Evolutionary conservation across 2,329 filamentous ascomycete genomes (phyloP).

Genomic region (Curvularia lunata): DNA sequence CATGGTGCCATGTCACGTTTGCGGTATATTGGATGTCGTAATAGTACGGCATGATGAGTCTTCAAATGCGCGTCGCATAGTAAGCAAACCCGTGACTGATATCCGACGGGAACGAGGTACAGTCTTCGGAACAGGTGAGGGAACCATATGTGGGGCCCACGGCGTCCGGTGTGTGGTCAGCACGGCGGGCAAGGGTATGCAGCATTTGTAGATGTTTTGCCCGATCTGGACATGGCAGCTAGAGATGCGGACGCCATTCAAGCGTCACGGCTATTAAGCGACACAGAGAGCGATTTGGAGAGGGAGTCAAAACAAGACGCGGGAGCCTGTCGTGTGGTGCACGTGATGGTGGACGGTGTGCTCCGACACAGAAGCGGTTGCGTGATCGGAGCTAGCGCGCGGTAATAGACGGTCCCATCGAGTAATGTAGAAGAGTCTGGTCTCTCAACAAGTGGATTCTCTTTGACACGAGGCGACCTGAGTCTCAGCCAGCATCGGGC

Average conservation of each 20-base stretch:
- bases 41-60: constrained; percentile 26
- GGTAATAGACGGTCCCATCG: constrained; percentile 21
- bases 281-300: constrained; percentile 33
- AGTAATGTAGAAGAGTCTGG: constrained; percentile 39
- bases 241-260: constrained; percentile 10
- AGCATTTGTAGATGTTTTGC: constrained; percentile 29
- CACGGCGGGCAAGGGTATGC: constrained; percentile 18
- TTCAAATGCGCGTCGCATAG: constrained; percentile 25
- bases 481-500: constrained; percentile 24
- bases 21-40: constrained; percentile 22
- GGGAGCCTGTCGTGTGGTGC: not conserved
- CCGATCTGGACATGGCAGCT: constrained; percentile 18
- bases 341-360: constrained; percentile 15
- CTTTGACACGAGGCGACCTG: constrained; percentile 28
- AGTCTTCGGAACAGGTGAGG: constrained; percentile 6
- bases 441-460: constrained; percentile 37
- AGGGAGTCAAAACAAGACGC: constrained; percentile 16
- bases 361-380: constrained; percentile 17
- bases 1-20: constrained; percentile 26
- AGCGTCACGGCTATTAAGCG: constrained; percentile 29
- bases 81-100: constrained; percentile 13
- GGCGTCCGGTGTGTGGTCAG: not conserved
- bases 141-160: constrained; percentile 9
- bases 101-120: constrained; percentile 10
- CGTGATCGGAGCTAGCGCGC: constrained; percentile 15